phyloP scores from a whole-genome alignment of 176 grass and related monocot genomes.

The Phoenix dactylifera region DNA sequence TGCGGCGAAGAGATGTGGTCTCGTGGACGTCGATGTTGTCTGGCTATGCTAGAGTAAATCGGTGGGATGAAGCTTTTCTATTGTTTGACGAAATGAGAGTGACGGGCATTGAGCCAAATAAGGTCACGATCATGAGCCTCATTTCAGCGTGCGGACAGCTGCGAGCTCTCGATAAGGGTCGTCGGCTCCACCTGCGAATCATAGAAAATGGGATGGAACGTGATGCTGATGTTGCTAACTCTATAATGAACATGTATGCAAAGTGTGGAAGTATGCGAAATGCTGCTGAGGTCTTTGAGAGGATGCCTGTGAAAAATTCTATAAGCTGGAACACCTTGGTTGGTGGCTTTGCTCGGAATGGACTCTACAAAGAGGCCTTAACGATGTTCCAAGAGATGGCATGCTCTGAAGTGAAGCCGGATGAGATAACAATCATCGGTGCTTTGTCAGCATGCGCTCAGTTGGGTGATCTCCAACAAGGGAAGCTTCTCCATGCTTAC shows the following conservation, averaged over 20 bases:
- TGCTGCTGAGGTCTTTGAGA: slow-evolving; percentile 38
- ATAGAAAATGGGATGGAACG: slow-evolving; percentile 33
- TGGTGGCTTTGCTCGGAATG: slow-evolving; percentile 47
- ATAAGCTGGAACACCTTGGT: slow-evolving; percentile 68
- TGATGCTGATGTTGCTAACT: slow-evolving; percentile 48
- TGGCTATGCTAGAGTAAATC: slow-evolving; percentile 31
- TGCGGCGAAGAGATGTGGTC: slow-evolving; percentile 59
- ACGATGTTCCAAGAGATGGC: slow-evolving; percentile 42
- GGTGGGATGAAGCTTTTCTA: slow-evolving; percentile 33
- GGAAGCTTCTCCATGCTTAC: slow-evolving; percentile 37
- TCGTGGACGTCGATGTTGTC: slow-evolving; percentile 81
- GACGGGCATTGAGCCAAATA: slow-evolving; percentile 46
- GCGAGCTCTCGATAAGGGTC: slow-evolving; percentile 29
- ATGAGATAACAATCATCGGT: slow-evolving; percentile 44
- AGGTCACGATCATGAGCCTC: slow-evolving; percentile 47
- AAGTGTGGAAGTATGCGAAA: slow-evolving; percentile 39
- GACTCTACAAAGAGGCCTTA: slow-evolving; percentile 34
- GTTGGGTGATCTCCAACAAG: slow-evolving; percentile 48
- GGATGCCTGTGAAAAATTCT: slow-evolving; percentile 41
- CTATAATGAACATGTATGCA: slow-evolving; percentile 48
- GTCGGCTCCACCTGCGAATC: slow-evolving; percentile 46
- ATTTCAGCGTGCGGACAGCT: slow-evolving; percentile 46
- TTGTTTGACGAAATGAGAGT: slow-evolving; percentile 55
- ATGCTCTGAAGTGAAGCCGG: slow-evolving; percentile 23
- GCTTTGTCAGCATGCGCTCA: slow-evolving; percentile 61